phyloP scores from a whole-genome alignment of 306 rosid genomes.

The Argentina anserina region DNA sequence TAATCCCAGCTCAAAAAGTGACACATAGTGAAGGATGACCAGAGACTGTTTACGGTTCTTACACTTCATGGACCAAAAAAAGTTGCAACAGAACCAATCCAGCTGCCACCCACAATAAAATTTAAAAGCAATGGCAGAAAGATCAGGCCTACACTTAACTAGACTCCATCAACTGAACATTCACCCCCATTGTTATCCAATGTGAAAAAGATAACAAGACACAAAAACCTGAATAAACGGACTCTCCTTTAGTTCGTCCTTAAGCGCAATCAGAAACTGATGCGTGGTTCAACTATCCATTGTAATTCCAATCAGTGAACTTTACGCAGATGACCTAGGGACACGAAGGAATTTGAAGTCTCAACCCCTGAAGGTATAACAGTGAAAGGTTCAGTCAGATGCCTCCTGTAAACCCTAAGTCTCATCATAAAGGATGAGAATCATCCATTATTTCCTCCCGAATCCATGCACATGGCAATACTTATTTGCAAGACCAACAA shows the following conservation, averaged over 20 bases:
- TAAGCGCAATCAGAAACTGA: background rate
- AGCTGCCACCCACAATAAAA: slow-evolving; percentile 20
- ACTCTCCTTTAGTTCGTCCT: background rate
- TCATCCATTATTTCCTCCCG: slow-evolving; percentile 29
- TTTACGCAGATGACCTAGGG: slow-evolving; percentile 17
- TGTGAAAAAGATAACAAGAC: background rate
- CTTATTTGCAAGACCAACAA: slow-evolving; percentile 20
- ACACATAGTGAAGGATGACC: slow-evolving; percentile 12
- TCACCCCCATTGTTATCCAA: background rate
- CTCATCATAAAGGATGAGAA: slow-evolving; percentile 16
- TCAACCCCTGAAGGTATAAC: slow-evolving; percentile 25
- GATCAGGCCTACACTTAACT: background rate
- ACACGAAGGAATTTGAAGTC: slow-evolving; percentile 19
- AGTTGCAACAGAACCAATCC: background rate
- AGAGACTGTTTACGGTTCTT: slow-evolving; percentile 11
- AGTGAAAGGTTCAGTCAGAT: slow-evolving; percentile 8
- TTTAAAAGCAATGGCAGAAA: background rate
- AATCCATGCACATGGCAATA: slow-evolving; percentile 14
- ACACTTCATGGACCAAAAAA: slow-evolving; percentile 16
- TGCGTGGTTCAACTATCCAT: slow-evolving; percentile 19
- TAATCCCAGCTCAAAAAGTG: slow-evolving; percentile 14
- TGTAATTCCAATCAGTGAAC: slow-evolving; percentile 16
- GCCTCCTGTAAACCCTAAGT: slow-evolving; percentile 9
- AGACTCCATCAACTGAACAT: background rate
- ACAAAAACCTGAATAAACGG: background rate